phyloP scores from a whole-genome alignment of 139 green algal species.

The Volvox africanus region DNA sequence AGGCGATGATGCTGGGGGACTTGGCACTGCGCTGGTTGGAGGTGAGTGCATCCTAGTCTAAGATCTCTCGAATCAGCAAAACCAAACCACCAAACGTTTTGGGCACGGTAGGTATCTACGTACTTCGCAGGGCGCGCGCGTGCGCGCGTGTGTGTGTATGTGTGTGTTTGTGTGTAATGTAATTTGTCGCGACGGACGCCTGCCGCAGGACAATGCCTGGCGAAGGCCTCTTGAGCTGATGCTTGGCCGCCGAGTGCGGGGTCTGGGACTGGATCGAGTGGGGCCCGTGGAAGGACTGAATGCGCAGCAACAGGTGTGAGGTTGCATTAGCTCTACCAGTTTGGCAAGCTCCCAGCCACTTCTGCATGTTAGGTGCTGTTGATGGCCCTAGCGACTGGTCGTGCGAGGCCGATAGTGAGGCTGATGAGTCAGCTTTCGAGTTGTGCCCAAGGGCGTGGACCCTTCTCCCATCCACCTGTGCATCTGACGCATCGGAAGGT shows the following conservation, averaged over 20 bases:
- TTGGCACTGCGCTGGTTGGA: slow-evolving; percentile 29
- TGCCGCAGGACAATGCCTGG: neutral
- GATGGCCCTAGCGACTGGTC: too few relatives aligned
- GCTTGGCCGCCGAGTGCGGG: neutral
- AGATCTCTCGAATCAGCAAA: too few relatives aligned
- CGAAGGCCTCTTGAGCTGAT: slow-evolving; percentile 7
- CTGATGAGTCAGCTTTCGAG: too few relatives aligned
- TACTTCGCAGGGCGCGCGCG: too few relatives aligned
- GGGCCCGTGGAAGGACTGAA: slow-evolving; percentile 6
- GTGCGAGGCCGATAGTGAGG: too few relatives aligned
- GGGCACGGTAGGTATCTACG: too few relatives aligned
- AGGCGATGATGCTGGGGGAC: neutral
- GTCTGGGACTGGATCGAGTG: slow-evolving; percentile 9
- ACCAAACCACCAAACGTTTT: too few relatives aligned
- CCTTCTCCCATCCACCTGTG: too few relatives aligned
- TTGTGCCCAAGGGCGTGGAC: too few relatives aligned
- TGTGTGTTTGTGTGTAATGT: neutral
- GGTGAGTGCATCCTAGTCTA: slow-evolving; percentile 5
- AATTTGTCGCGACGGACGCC: neutral
- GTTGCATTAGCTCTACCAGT: neutral
- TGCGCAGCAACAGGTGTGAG: slow-evolving; percentile 1
- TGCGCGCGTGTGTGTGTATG: neutral
- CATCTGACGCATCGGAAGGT: too few relatives aligned
- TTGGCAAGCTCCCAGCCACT: neutral
- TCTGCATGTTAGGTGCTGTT: too few relatives aligned